A percentile compares a stretch with the other conserved stretches of the same genome.
These are phyloP conservation scores for Pseudoturritis turrita DNA, from an alignment of 345 rosid genomes.

Conservation along the genomic window DNA sequence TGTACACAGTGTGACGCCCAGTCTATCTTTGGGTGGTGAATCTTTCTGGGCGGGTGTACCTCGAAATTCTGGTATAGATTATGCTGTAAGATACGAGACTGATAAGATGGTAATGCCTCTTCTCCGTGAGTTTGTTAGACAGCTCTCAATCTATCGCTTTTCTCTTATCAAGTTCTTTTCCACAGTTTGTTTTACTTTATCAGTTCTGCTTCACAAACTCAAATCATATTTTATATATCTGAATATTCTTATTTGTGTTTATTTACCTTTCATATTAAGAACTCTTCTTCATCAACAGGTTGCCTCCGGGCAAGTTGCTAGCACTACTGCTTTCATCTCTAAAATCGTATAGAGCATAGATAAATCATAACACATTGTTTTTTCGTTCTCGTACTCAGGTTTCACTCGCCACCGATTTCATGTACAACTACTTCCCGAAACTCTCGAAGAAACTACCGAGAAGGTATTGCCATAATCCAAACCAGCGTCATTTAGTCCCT, in stretches of 20 bases:
- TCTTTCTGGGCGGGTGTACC: conserved; percentile 97
- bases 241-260: not conserved
- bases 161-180: not conserved
- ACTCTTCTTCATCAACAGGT: conserved; percentile 38
- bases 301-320: conserved; percentile 91
- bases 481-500: too few relatives aligned
- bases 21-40: conserved; percentile 86
- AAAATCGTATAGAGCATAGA: too few relatives aligned
- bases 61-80: conserved; percentile 90
- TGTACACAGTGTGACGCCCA: conserved; percentile 70
- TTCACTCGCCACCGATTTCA: too few relatives aligned
- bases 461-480: too few relatives aligned
- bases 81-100: conserved; percentile 86
- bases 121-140: not conserved
- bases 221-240: not conserved
- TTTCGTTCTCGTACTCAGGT: too few relatives aligned
- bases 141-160: not conserved
- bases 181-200: not conserved
- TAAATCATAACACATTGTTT: too few relatives aligned
- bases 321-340: too few relatives aligned
- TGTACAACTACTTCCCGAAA: too few relatives aligned
- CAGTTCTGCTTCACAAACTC: not conserved
- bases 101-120: conserved; percentile 75
- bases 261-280: not conserved
- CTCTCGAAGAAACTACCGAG: too few relatives aligned